Evolutionary conservation across 352 stramenopile genomes (phyloP), one percentile per base, ranked within the genome.

Genomic region (Aphanomyces stellatus): DNA sequence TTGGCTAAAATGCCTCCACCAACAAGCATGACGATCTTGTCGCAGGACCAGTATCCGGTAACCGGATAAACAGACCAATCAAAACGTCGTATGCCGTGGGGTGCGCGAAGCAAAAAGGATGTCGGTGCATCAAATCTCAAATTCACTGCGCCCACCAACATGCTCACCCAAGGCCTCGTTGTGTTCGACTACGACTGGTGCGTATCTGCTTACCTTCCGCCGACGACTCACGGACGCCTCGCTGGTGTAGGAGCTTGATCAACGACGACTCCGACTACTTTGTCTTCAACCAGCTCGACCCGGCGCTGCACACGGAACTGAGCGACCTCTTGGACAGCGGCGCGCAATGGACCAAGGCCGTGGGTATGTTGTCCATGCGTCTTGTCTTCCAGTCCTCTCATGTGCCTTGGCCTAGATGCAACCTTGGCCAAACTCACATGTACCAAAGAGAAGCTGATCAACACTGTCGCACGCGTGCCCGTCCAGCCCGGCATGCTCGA

Each of bases 121-220:
- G 8, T 8, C 42, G 5, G 25, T 22, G 19, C 19, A 15, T 30
- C 0, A 22, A n/a, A 57, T 30, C 15, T 5, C 25, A 33, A 57
- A 1, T 19, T 57, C 49, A 13, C 22, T n/a, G 19, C 28, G 30
- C 17, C 19, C 13, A 7, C 49, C 19, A 19, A 22, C 22, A 34
- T 30, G 22, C 13, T 51, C 8, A 17, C 37, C 8, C 10, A 53
- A 22, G 46, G 46, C 22, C 75, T 93, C 37, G 79, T 90, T 35
- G 64, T 90, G 41, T 93, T 93, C 42, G 85, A 93, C 75, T 93
- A 90, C 59, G 82, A 93, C 71, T 93, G 82, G 80, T 93, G 79
- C 25, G 30, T 34, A 10, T 19, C 25, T 30, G 30, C 25, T 24
- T 57, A 40, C 11, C 6, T 19, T 19, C 19, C 22, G 19, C 13